Conservation (phyloP, 192 early-diverging fungal species). For the Endogone sp. region DNA sequence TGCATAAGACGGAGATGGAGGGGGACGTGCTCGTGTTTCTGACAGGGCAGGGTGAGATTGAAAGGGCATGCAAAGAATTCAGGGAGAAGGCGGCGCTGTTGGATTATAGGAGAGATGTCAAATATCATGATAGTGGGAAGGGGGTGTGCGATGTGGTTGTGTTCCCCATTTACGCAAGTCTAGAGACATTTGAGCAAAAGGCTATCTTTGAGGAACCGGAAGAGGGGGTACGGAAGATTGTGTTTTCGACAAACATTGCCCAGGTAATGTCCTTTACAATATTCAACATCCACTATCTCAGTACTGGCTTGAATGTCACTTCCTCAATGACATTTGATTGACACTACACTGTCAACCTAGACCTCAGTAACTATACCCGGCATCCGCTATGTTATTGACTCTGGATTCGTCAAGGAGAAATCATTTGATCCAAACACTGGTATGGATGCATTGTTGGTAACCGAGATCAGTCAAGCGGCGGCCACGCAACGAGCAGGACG, state of each 20-base stretch:
- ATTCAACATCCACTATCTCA: neutral
- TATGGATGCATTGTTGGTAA: conserved; percentile 89
- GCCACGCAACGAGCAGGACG: conserved; percentile 92
- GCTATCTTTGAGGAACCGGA: conserved; percentile 84
- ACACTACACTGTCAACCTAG: conserved; percentile 26
- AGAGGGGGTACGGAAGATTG: conserved; percentile 71
- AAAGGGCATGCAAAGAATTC: conserved; percentile 65
- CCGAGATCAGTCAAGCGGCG: conserved; percentile 89
- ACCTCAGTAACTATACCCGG: conserved; percentile 91
- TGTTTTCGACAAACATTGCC: conserved; percentile 98
- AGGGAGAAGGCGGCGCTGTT: conserved; percentile 38
- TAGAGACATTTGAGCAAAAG: conserved; percentile 80
- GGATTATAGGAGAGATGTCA: conserved; percentile 43
- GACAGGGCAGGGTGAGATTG: conserved; percentile 96
- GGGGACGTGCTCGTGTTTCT: conserved; percentile 95
- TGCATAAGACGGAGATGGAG: conserved; percentile 72
- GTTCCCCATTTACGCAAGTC: conserved; percentile 66
- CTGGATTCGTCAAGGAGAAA: conserved; percentile 92
- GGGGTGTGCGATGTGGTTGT: conserved; percentile 40
- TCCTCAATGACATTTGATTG: too few relatives aligned
- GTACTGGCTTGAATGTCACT: too few relatives aligned
- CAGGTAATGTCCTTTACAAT: conserved; percentile 39
- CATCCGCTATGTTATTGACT: conserved; percentile 92
- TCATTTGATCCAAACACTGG: conserved; percentile 92
- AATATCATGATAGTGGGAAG: conserved; percentile 26